Base-by-base conservation (phyloP, 257 asterid species). In the Solanum chmielewskii region DNA sequence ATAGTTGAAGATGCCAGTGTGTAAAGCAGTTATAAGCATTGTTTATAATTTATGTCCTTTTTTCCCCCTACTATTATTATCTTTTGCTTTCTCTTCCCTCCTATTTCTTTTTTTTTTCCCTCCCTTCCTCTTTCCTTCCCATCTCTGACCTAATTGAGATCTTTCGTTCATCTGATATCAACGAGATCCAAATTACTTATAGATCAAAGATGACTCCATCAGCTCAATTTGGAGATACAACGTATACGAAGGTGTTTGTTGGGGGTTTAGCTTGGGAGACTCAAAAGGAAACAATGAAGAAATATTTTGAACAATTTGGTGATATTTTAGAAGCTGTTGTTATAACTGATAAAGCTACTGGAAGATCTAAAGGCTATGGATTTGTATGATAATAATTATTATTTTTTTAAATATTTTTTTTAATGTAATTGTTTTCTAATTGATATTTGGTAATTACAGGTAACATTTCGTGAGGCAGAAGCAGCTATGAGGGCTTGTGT, bases 221-320 rank as follows among this genome's bases (percentile, higher is more conserved):
- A 20, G 94, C 93, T 15, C 96, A 92, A 90, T 97, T 95, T 84
- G 98, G 99, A 27, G 99, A 97, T 52, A 97, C 99, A 6, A 96
- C 98, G 1, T 93, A 95, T 90, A 96, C 98, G 14, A 97, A 97
- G 89, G 97, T 97, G 73, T 97, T 97, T 71, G 99, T 97, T 16
- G 99, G 99, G 3, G 99, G 99, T 2, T 89, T 97, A 91, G 99
- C 99, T 23, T 97, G 99, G 99, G 99, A 97, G 93, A 95, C 99
- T 59, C 99, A 95, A 86, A 97, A 97, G 92, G 99, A 97, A 62
- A 97, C 98, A 76, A 97, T 97, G 99, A 95, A 92, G 93, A 92
- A 91, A 16, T 97, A 97, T 92, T 97, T 97, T 83, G 93, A 97
- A 84, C 99, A 97, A 91, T 97, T 97, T 85, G 99, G 99, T 70